Evolutionary conservation across 257 asterid species (phyloP).

Genomic region (Voacanga thouarsii): DNA sequence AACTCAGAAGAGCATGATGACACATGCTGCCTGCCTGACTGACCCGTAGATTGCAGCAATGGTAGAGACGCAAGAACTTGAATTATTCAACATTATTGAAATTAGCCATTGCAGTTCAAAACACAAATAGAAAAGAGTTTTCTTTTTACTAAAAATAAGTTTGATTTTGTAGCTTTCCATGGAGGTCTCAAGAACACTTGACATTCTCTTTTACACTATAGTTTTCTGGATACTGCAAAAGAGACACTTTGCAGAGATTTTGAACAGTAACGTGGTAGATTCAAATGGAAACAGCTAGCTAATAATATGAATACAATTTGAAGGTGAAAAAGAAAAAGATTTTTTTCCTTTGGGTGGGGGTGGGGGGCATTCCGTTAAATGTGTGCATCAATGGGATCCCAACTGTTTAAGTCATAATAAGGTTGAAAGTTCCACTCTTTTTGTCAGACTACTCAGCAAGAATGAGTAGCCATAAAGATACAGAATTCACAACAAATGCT

Average conservation of each 20-base stretch:
- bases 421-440: background rate
- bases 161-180: background rate
- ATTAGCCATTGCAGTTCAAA: background rate
- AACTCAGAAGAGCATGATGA: background rate
- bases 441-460: background rate
- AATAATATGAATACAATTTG: background rate
- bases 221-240: background rate
- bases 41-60: background rate
- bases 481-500: background rate
- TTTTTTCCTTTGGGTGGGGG: background rate
- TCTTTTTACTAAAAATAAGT: background rate
- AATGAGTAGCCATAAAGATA: background rate
- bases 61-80: background rate
- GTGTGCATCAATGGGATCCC: background rate
- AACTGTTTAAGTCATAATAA: background rate
- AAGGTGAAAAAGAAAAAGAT: background rate
- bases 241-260: background rate
- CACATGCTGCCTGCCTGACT: background rate
- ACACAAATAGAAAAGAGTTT: background rate
- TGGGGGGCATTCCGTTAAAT: background rate
- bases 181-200: background rate
- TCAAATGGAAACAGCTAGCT: background rate
- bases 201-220: background rate
- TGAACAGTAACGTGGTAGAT: background rate
- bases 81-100: background rate